These are phyloP conservation scores for Candida berthetii DNA, from an alignment of 805 yeast genomes.

Conservation along the genomic window DNA sequence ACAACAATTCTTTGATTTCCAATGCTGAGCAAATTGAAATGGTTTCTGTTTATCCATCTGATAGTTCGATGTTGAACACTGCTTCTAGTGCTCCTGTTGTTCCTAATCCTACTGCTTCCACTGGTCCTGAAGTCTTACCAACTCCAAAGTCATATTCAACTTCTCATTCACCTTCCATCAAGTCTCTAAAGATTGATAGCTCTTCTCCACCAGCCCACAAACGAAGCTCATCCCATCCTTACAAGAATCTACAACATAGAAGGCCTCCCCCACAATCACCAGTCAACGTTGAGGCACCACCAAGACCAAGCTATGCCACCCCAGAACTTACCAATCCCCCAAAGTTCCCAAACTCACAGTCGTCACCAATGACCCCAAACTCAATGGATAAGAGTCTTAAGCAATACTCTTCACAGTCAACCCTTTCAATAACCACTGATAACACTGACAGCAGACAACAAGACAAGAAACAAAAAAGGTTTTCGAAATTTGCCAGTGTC, in stretches of 20 bases:
- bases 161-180: not conserved
- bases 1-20: not conserved
- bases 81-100: too few relatives aligned
- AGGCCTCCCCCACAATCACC: not conserved
- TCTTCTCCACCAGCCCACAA: not conserved
- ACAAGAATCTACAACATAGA: not conserved
- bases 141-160: not conserved
- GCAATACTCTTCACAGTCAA: not conserved
- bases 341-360: not conserved
- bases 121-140: not conserved
- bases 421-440: not conserved
- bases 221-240: not conserved
- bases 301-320: not conserved
- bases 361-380: not conserved
- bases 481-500: conserved; percentile 1
- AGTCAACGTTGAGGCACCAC: not conserved
- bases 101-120: too few relatives aligned
- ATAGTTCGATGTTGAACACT: too few relatives aligned
- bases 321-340: not conserved
- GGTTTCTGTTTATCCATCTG: too few relatives aligned
- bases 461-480: not conserved
- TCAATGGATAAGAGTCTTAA: not conserved
- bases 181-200: not conserved
- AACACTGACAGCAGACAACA: not conserved
- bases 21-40: too few relatives aligned